These are phyloP conservation scores for Beauveria pseudobassiana DNA, from an alignment of 2,329 filamentous ascomycete genomes.

Conservation along the genomic window DNA sequence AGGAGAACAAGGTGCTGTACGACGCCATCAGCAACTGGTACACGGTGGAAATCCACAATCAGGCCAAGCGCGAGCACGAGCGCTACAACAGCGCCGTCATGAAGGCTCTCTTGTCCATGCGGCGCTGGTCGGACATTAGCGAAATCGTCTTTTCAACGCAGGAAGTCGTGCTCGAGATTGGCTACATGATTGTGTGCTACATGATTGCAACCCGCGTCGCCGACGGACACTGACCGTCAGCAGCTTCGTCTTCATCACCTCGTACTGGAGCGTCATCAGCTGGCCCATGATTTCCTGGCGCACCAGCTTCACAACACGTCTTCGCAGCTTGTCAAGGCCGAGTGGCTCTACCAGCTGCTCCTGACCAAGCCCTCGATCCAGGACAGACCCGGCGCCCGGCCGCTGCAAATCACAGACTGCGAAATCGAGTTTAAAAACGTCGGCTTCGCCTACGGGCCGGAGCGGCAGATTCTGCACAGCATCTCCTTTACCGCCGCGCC, in stretches of 20 bases:
- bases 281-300: conserved; percentile 30
- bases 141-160: conserved; percentile 11
- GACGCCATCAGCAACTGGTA: conserved; percentile 35
- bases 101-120: conserved; percentile 10
- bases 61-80: conserved; percentile 17
- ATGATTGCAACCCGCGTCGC: conserved; percentile 11
- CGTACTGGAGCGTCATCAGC: conserved; percentile 50
- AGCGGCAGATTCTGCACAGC: conserved; percentile 41
- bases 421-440: conserved; percentile 48
- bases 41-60: conserved; percentile 39
- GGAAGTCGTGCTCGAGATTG: conserved; percentile 14
- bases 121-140: conserved; percentile 11
- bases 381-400: conserved; percentile 37
- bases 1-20: conserved; percentile 15
- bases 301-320: conserved; percentile 20
- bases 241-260: conserved; percentile 56
- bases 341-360: conserved; percentile 50
- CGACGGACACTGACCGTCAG: conserved; percentile 30
- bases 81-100: conserved; percentile 15
- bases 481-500: conserved; percentile 40
- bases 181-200: conserved; percentile 18
- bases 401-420: conserved; percentile 37
- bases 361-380: conserved; percentile 48
- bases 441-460: conserved; percentile 46
- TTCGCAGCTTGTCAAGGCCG: conserved; percentile 53